Conservation (phyloP, 148 eudicot species). For the Silene conica region DNA sequence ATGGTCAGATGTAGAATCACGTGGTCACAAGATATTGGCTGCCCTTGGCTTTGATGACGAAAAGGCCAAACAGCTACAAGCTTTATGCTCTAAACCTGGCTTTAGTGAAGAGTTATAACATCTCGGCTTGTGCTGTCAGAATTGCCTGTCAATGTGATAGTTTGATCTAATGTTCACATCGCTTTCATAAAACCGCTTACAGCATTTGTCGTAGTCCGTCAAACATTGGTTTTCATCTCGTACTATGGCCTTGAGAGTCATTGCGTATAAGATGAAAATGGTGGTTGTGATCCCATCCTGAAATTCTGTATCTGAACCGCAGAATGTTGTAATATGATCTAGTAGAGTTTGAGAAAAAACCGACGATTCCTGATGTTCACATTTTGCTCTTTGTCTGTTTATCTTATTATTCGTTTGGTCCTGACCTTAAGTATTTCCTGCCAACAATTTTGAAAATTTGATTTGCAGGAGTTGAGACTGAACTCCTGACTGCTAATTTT, state of each 20-base stretch:
- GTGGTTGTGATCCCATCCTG: neutral
- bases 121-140: neutral
- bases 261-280: neutral
- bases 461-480: no score
- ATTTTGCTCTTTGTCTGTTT: no score
- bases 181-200: neutral
- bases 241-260: neutral
- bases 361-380: no score
- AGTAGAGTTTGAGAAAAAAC: no score
- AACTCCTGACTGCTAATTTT: no score
- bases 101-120: slow-evolving; percentile 31
- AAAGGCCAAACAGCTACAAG: slow-evolving; percentile 47
- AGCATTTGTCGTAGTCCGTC: neutral
- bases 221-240: neutral
- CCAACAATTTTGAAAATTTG: no score
- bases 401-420: no score
- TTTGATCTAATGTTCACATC: slow-evolving; percentile 16
- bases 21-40: slow-evolving; percentile 66
- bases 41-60: slow-evolving; percentile 64
- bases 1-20: slow-evolving; percentile 61
- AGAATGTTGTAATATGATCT: neutral
- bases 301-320: neutral
- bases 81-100: slow-evolving; percentile 52
- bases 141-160: slow-evolving; percentile 16
- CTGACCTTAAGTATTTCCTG: no score